phyloP scores from a whole-genome alignment of 805 yeast genomes.

The Scheffersomyces amazonensis region DNA sequence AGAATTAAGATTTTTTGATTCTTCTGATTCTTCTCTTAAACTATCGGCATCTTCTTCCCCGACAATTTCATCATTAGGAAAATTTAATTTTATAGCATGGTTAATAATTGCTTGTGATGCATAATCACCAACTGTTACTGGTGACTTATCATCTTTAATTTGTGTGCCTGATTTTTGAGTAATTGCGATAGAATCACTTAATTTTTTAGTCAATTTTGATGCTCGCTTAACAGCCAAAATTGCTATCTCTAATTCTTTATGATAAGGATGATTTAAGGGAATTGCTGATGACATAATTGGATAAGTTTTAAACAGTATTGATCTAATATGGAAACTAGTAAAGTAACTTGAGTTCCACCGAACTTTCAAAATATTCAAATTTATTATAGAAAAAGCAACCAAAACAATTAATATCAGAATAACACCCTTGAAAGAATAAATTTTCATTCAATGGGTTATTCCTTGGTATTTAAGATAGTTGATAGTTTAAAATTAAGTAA shows the following conservation, averaged over 20 bases:
- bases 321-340: no score
- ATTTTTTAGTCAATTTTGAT: constrained; percentile 64
- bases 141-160: constrained; percentile 84
- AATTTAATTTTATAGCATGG: constrained; percentile 72
- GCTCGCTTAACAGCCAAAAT: constrained; percentile 90
- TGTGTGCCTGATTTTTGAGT: constrained; percentile 53
- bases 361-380: no score
- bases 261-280: constrained; percentile 35
- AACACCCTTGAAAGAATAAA: neutral
- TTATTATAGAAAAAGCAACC: no score
- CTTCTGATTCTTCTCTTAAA: constrained; percentile 42
- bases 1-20: constrained; percentile 44
- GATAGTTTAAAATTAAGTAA: no score
- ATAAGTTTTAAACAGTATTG: no score
- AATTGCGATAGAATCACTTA: constrained; percentile 53
- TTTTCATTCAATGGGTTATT: no score
- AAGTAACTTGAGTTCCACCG: no score
- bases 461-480: no score
- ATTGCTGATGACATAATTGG: constrained; percentile 4
- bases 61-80: constrained; percentile 82
- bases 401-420: neutral
- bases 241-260: constrained; percentile 74
- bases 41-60: constrained; percentile 90
- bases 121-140: constrained; percentile 95
- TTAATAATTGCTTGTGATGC: constrained; percentile 94